Evolutionary conservation across 768 basidiomycete species (phyloP).

Genomic region (Kwoniella europaea): DNA sequence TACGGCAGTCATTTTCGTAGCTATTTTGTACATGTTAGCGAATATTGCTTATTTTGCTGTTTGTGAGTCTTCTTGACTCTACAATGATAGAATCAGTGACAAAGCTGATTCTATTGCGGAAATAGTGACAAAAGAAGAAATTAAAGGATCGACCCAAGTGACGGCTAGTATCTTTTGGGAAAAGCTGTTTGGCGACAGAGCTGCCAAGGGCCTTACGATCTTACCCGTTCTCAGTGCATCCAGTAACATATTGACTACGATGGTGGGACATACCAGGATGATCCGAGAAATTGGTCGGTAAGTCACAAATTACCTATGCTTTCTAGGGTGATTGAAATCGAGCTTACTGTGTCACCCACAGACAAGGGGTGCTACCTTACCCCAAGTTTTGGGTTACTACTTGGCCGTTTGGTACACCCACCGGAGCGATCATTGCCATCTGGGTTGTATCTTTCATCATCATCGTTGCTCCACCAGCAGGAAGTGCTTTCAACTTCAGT

Average conservation of each 20-base stretch:
- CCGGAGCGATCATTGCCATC: conserved; percentile 69
- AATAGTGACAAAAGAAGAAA: conserved; percentile 29
- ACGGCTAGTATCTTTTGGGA: conserved; percentile 40
- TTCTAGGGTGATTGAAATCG: rapidly evolving
- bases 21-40: conserved; percentile 37
- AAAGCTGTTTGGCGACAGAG: conserved; percentile 39
- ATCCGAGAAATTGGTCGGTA: conserved; percentile 62
- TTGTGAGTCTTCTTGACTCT: conserved; percentile 9
- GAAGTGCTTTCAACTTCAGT: conserved; percentile 74
- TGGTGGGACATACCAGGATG: conserved; percentile 62
- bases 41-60: conserved; percentile 48
- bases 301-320: neutral
- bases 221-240: conserved; percentile 38
- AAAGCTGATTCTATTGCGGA: neutral
- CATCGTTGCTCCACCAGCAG: conserved; percentile 67
- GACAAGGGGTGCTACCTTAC: conserved; percentile 65
- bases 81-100: no score
- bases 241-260: conserved; percentile 28
- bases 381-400: conserved; percentile 73
- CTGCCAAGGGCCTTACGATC: conserved; percentile 35
- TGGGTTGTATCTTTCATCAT: conserved; percentile 67
- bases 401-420: conserved; percentile 72
- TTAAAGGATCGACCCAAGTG: conserved; percentile 27
- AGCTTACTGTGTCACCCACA: neutral
- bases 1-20: conserved; percentile 35